These are phyloP conservation scores for Krasilnikovozyma curviuscula DNA, from an alignment of 768 basidiomycete genomes.

Conservation along the genomic window DNA sequence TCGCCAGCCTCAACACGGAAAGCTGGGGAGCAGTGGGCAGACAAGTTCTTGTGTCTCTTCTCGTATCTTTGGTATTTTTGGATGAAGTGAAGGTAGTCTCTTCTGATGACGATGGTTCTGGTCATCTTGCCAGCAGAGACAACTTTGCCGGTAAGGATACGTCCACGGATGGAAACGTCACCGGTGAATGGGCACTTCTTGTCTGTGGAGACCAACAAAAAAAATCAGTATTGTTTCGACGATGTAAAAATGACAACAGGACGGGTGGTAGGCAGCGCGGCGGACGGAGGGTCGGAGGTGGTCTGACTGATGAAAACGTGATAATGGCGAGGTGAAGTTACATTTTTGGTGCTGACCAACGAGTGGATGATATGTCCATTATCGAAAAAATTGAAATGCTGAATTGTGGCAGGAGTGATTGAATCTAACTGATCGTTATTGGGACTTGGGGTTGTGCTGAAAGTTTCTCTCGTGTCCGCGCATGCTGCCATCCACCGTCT, in stretches of 20 bases:
- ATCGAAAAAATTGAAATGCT: no score
- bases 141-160: slow-evolving; percentile 93
- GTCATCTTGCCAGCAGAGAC: slow-evolving; percentile 93
- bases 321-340: neutral
- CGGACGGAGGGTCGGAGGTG: neutral
- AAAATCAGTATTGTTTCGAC: neutral
- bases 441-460: no score
- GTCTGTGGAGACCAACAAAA: slow-evolving; percentile 34
- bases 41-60: slow-evolving; percentile 82
- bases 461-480: no score
- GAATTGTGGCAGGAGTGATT: no score
- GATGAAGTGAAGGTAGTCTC: slow-evolving; percentile 56
- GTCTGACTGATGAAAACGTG: neutral
- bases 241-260: neutral
- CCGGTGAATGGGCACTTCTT: slow-evolving; percentile 99
- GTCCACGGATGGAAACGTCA: slow-evolving; percentile 90
- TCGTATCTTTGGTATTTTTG: slow-evolving; percentile 99
- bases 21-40: slow-evolving; percentile 88
- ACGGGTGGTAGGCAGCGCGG: neutral
- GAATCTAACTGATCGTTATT: no score
- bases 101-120: slow-evolving; percentile 87
- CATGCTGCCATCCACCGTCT: no score
- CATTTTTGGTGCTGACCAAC: no score
- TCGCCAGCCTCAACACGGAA: slow-evolving; percentile 97
- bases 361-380: no score